These are phyloP conservation scores for Brassica rapa DNA, from an alignment of 345 rosid genomes.

Conservation along the genomic window DNA sequence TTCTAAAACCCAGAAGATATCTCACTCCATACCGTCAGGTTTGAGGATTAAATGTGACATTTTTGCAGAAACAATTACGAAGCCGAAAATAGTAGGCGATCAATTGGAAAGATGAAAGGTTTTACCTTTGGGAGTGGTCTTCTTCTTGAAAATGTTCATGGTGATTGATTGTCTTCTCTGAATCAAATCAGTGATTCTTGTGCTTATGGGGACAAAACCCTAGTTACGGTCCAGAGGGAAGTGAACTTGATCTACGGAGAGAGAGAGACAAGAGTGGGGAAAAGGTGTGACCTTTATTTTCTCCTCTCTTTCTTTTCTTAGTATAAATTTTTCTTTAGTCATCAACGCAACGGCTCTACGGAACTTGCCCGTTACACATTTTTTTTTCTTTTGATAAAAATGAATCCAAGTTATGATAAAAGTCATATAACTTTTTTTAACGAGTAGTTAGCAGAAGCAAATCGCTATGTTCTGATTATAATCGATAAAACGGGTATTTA, in stretches of 20 bases:
- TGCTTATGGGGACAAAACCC: conserved; percentile 1
- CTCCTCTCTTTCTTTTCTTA: not conserved
- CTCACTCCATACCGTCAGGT: not conserved
- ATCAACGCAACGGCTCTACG: conserved; percentile 23
- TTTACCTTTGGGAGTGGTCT: conserved; percentile 81
- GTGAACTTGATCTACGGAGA: not conserved
- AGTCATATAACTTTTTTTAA: no score
- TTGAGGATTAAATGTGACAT: not conserved
- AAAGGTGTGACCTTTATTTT: not conserved
- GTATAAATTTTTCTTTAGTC: not conserved
- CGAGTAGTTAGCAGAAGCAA: no score
- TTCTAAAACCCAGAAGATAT: not conserved
- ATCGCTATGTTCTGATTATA: no score
- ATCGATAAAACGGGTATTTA: no score
- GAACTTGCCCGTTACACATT: conserved; percentile 20
- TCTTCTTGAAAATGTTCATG: conserved; percentile 44
- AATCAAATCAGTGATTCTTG: not conserved
- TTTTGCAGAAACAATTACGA: not conserved
- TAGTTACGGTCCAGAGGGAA: not conserved
- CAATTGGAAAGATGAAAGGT: not conserved
- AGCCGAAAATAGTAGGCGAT: not conserved
- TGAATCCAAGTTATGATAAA: no score
- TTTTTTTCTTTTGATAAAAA: no score
- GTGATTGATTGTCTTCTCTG: not conserved
- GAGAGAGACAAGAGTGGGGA: not conserved